Evolutionary conservation across 352 stramenopile species (phyloP), one percentile per base, ranked within the genome.

Genomic region (Phytophthora litchii): DNA sequence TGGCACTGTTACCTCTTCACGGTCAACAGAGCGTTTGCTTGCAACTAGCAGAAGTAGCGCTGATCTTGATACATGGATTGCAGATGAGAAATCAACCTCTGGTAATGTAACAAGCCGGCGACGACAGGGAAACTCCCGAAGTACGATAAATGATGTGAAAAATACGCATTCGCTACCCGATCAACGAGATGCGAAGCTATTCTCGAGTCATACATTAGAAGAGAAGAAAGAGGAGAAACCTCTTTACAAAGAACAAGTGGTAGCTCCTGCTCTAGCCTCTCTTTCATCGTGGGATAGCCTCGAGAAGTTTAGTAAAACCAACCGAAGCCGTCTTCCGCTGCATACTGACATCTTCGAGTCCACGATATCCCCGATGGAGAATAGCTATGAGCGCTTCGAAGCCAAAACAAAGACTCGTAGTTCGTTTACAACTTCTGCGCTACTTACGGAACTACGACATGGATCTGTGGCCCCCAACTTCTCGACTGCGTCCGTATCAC

Each of bases 281-380:
- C 54, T 74, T 2, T 67, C 55, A 1, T 67, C 79, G 9, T 90
- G 81, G 78, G 85, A 94, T 35, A 86, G 72, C 16, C 70, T 94
- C 5, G 85, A 92, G 51, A 83, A 88, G n/a, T 91, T 94, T 47
- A 92, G 81, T 41, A 88, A 88, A 56, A 89, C 75, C 0, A 92
- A 80, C 34, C 67, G 75, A 35, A 90, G 73, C 32, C 78, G 85
- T 1, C 45, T 91, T 1, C 50, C 78, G 3, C 61, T 52, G 7
- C 48, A 61, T 35, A 59, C 61, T 0, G 65, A 72, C 4, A 37
- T 47, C 17, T 29, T 6, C 10, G 32, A 61, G 3, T 1, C 6
- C 12, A 27, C 41, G 4, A 37, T 23, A 11, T 13, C 32, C 17
- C 34, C 1, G 16, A 10, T 10, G 11, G 51, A 54, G 36, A 27